Evolutionary conservation across 768 basidiomycete genomes (phyloP).

Genomic region (Amanita exitialis): DNA sequence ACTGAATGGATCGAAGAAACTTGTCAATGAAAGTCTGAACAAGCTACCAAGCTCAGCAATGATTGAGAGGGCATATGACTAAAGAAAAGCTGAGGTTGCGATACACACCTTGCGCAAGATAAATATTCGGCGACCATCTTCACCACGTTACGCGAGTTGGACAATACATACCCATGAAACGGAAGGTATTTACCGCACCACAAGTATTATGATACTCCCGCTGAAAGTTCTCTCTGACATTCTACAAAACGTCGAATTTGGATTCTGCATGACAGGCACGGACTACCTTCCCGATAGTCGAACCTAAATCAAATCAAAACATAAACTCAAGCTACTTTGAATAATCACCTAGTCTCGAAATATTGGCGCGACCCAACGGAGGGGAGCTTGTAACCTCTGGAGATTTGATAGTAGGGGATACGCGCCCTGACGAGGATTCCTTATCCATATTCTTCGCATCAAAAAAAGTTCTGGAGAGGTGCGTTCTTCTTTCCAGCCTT

Average conservation of each 20-base stretch:
- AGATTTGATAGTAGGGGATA: not conserved
- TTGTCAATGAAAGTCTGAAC: constrained; percentile 63
- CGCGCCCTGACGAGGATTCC: not conserved
- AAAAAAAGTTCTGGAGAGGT: not conserved
- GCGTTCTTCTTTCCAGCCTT: not conserved
- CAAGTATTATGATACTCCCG: constrained; percentile 80
- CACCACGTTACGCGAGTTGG: constrained; percentile 21
- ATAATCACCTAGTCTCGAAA: not conserved
- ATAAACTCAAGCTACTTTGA: not conserved
- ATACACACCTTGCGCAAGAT: constrained; percentile 47
- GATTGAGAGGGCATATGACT: constrained; percentile 57
- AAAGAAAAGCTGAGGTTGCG: constrained; percentile 39
- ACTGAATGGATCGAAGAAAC: constrained; percentile 76
- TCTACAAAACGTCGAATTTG: constrained; percentile 56
- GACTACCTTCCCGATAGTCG: constrained; percentile 64
- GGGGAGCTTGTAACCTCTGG: not conserved
- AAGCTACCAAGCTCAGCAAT: constrained; percentile 55
- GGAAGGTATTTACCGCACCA: constrained; percentile 51
- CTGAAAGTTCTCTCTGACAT: constrained; percentile 64
- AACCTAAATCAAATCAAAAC: constrained; percentile 9
- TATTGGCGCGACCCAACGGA: not conserved
- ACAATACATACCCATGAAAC: constrained; percentile 40
- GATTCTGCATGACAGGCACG: constrained; percentile 56
- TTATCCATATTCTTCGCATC: not conserved
- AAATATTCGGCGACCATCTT: constrained; percentile 57